Conservation (phyloP, 768 basidiomycete species). For the Pulveroboletus sp. region DNA sequence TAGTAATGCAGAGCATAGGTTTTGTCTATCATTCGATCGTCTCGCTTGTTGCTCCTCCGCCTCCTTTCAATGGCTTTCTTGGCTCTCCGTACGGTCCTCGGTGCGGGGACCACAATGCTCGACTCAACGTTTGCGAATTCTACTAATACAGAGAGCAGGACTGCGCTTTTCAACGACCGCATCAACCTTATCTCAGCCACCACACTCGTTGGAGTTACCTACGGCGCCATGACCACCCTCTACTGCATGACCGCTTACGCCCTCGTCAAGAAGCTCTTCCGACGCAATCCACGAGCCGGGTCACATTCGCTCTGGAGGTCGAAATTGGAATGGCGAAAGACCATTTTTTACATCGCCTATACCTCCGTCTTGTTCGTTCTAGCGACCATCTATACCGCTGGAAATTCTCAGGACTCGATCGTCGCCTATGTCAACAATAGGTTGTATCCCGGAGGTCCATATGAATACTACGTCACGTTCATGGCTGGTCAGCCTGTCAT, state of each 20-base stretch:
- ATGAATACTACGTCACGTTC: slow-evolving; percentile 18
- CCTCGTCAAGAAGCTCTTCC: slow-evolving; percentile 21
- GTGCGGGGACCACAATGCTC: slow-evolving; percentile 3
- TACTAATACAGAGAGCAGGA: not conserved
- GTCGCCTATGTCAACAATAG: slow-evolving; percentile 31
- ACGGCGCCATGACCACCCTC: slow-evolving; percentile 20
- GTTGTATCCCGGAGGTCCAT: slow-evolving; percentile 26
- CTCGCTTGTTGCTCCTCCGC: slow-evolving; percentile 8
- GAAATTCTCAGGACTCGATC: slow-evolving; percentile 28
- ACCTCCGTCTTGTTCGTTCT: slow-evolving; percentile 27
- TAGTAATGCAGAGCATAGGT: slow-evolving; percentile 7
- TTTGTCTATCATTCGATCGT: slow-evolving; percentile 13
- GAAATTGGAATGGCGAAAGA: slow-evolving; percentile 13
- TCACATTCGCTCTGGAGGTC: slow-evolving; percentile 4
- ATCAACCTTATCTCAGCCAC: slow-evolving; percentile 24
- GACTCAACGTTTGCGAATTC: slow-evolving; percentile 10
- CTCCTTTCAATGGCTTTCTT: slow-evolving; percentile 1
- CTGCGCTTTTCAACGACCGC: slow-evolving; percentile 19
- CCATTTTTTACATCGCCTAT: slow-evolving; percentile 26
- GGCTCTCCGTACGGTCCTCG: slow-evolving; percentile 4
- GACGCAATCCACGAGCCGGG: slow-evolving; percentile 1
- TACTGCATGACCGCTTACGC: slow-evolving; percentile 17
- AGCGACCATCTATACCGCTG: slow-evolving; percentile 25
- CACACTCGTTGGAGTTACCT: slow-evolving; percentile 20
- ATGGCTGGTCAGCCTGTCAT: slow-evolving; percentile 24